A percentile compares a stretch with the other conserved stretches of the same genome.
These are phyloP conservation scores for Penicillium riverlandense DNA, from an alignment of 495 filamentous ascomycete genomes.

Conservation along the genomic window DNA sequence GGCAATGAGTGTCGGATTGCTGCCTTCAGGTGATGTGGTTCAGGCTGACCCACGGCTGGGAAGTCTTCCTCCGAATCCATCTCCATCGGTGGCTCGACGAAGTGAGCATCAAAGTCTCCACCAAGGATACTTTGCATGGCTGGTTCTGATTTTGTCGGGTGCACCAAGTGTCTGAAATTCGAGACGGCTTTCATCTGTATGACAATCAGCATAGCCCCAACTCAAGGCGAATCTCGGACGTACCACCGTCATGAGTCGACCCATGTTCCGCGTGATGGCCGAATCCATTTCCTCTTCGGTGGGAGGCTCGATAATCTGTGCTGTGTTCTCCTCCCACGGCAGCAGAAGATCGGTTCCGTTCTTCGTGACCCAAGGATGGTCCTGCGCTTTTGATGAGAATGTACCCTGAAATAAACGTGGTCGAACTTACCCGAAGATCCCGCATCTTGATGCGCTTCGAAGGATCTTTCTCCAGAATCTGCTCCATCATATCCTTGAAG, in stretches of 20 bases:
- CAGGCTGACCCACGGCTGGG: constrained; percentile 5
- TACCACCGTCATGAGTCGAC: constrained; percentile 77
- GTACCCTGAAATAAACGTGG: no score
- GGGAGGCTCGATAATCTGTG: constrained; percentile 67
- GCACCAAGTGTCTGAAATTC: constrained; percentile 66
- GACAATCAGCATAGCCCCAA: background rate
- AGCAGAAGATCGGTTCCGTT: constrained; percentile 73
- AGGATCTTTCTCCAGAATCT: constrained; percentile 70
- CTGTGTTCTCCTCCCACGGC: constrained; percentile 77
- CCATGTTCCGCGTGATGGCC: constrained; percentile 85
- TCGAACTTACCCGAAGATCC: constrained; percentile 62
- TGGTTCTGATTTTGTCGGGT: constrained; percentile 35
- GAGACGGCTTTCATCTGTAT: constrained; percentile 85
- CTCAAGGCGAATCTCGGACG: constrained; percentile 14
- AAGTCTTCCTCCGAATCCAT: constrained; percentile 43
- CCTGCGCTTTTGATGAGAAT: constrained; percentile 39
- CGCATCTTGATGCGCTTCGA: constrained; percentile 72
- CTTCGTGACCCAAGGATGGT: constrained; percentile 92
- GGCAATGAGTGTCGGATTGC: constrained; percentile 6
- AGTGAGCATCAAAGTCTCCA: constrained; percentile 39
- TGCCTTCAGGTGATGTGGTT: no score
- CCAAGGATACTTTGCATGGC: constrained; percentile 52
- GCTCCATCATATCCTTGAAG: constrained; percentile 61
- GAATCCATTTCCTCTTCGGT: constrained; percentile 84
- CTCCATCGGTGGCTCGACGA: constrained; percentile 50